Percentiles rank a stretch among this genome's conserved stretches.
Conservation (phyloP, 1,284 basidiomycete species). For the Malassezia psittaci region DNA sequence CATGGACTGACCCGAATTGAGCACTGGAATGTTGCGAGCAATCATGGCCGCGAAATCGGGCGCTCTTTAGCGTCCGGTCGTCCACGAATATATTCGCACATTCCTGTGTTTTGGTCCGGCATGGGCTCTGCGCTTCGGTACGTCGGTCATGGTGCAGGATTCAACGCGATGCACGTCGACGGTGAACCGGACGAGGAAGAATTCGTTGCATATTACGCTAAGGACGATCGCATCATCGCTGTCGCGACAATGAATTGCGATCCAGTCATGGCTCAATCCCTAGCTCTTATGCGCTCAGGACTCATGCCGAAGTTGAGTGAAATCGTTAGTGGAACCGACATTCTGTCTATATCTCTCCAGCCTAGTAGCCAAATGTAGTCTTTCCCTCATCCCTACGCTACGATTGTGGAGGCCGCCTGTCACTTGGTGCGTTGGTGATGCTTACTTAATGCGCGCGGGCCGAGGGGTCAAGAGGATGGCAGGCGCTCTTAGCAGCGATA, state of each 20-base stretch:
- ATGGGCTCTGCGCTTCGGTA: slow-evolving; percentile 72
- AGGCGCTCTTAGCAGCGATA: too few relatives aligned
- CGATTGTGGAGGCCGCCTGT: too few relatives aligned
- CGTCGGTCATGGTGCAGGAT: slow-evolving; percentile 61
- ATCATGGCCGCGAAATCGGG: slow-evolving; percentile 74
- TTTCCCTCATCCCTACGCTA: too few relatives aligned
- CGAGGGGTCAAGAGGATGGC: too few relatives aligned
- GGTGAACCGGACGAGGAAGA: slow-evolving; percentile 64
- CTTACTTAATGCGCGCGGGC: too few relatives aligned
- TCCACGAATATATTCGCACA: slow-evolving; percentile 56
- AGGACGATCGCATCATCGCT: slow-evolving; percentile 65
- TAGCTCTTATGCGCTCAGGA: slow-evolving; percentile 67
- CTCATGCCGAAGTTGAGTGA: slow-evolving; percentile 72
- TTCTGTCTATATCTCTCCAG: slow-evolving; percentile 6
- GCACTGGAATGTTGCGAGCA: slow-evolving; percentile 83
- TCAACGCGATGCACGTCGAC: slow-evolving; percentile 65
- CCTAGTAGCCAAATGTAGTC: not conserved
- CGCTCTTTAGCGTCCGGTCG: slow-evolving; percentile 50
- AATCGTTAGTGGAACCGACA: slow-evolving; percentile 55
- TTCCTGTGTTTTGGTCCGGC: slow-evolving; percentile 73
- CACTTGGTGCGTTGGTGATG: too few relatives aligned
- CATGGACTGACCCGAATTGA: slow-evolving; percentile 62
- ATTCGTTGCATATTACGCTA: slow-evolving; percentile 64
- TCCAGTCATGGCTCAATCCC: slow-evolving; percentile 67
- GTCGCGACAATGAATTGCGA: slow-evolving; percentile 76